These are phyloP conservation scores for Dryas integrifolia DNA, from an alignment of 331 rosid species.

Conservation along the genomic window DNA sequence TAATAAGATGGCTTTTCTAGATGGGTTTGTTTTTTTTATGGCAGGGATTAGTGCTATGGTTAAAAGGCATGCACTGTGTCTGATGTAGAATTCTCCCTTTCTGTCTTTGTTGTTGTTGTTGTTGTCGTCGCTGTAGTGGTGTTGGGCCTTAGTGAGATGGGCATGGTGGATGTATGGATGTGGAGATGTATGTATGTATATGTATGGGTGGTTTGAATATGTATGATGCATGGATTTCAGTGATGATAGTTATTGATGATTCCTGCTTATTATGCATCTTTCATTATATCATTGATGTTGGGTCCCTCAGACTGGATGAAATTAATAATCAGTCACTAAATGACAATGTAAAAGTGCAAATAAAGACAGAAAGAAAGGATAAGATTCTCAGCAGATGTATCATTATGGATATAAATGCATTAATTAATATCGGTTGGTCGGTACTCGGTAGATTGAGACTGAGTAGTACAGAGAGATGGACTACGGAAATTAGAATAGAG, in stretches of 20 bases:
- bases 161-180: neutral
- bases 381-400: neutral
- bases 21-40: slow-evolving; percentile 10
- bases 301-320: too few relatives aligned
- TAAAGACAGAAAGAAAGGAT: slow-evolving; percentile 1
- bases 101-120: neutral
- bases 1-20: slow-evolving; percentile 32
- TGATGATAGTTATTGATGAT: slow-evolving; percentile 24
- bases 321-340: neutral
- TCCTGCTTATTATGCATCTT: neutral
- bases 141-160: neutral
- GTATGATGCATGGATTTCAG: slow-evolving; percentile 29
- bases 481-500: too few relatives aligned
- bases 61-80: slow-evolving; percentile 21
- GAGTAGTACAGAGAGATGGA: too few relatives aligned
- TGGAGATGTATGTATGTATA: slow-evolving; percentile 23
- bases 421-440: neutral
- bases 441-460: too few relatives aligned
- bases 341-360: neutral
- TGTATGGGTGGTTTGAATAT: slow-evolving; percentile 27
- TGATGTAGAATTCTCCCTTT: slow-evolving; percentile 23
- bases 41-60: neutral
- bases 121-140: neutral
- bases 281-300: neutral
- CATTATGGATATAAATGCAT: neutral